Percentiles rank a stretch among this genome's conserved stretches.
Evolutionary conservation across 2,329 filamentous ascomycete genomes (phyloP).

Genomic region (Ceratocystis ficicola): DNA sequence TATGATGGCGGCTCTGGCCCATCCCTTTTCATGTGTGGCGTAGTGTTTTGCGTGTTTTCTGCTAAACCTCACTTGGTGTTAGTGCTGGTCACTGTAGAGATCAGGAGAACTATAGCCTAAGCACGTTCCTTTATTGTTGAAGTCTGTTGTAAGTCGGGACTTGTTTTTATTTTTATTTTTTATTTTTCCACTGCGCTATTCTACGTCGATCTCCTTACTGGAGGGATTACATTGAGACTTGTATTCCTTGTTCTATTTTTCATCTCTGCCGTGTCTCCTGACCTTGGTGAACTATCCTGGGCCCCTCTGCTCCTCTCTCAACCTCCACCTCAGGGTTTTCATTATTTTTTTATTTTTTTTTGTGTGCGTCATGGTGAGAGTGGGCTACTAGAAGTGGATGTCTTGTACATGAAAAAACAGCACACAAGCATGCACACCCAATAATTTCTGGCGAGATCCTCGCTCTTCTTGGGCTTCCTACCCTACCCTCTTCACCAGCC

Average conservation of each 20-base stretch:
- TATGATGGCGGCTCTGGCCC: no score
- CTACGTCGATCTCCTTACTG: background rate
- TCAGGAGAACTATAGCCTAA: background rate
- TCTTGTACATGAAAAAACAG: background rate
- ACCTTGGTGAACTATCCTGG: background rate
- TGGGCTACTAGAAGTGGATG: background rate
- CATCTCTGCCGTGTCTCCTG: background rate
- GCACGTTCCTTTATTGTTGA: background rate
- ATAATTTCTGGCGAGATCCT: background rate
- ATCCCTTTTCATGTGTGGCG: background rate
- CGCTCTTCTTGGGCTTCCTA: background rate
- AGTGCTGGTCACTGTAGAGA: slow-evolving; percentile 11
- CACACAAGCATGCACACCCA: background rate
- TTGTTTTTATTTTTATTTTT: background rate
- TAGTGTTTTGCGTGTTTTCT: background rate
- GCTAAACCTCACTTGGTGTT: slow-evolving; percentile 6
- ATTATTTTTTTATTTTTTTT: background rate
- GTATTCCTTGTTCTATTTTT: background rate
- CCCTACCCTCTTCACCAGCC: background rate
- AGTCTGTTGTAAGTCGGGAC: background rate
- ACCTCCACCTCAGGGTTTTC: background rate
- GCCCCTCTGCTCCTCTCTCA: no score
- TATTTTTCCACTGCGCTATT: background rate
- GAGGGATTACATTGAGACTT: background rate
- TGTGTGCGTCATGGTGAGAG: slow-evolving; percentile 1